These are phyloP conservation scores for Rhodomyrtus tomentosa DNA, from an alignment of 345 rosid genomes.

Conservation along the genomic window DNA sequence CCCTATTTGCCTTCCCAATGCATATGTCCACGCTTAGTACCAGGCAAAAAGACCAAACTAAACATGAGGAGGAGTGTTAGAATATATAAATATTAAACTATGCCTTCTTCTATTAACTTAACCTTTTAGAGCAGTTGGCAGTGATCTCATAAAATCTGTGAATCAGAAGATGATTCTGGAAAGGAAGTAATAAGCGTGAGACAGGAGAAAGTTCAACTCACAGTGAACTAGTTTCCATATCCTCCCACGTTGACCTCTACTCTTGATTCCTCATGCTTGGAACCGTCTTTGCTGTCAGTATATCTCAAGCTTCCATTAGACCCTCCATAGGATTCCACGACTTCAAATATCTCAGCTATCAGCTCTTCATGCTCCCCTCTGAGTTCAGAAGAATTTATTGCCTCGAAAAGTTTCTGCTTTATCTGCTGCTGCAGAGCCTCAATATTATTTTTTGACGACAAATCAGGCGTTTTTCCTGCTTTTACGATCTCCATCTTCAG, in stretches of 20 bases:
- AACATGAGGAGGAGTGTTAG: too few relatives aligned
- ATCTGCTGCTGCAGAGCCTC: conserved; percentile 50
- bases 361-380: conserved; percentile 47
- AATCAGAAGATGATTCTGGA: neutral
- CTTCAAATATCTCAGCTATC: conserved; percentile 31
- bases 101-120: too few relatives aligned
- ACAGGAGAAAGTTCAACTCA: neutral
- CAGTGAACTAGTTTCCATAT: neutral
- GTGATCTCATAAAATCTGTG: too few relatives aligned
- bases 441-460: conserved; percentile 30
- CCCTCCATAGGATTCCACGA: conserved; percentile 17
- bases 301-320: conserved; percentile 20
- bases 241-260: conserved; percentile 37
- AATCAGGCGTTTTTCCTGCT: conserved; percentile 41
- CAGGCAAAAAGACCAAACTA: too few relatives aligned
- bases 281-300: conserved; percentile 1
- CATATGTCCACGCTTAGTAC: too few relatives aligned
- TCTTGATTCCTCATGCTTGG: conserved; percentile 19
- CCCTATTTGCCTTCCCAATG: too few relatives aligned
- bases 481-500: conserved; percentile 53
- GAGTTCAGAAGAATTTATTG: conserved; percentile 39
- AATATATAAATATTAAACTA: too few relatives aligned
- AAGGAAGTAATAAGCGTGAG: neutral
- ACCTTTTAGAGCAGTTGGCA: too few relatives aligned
- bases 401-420: conserved; percentile 43